Percentiles rank a stretch among this genome's conserved stretches.
phyloP scores from a whole-genome alignment of 306 rosid species.

The Acacia crassicarpa region DNA sequence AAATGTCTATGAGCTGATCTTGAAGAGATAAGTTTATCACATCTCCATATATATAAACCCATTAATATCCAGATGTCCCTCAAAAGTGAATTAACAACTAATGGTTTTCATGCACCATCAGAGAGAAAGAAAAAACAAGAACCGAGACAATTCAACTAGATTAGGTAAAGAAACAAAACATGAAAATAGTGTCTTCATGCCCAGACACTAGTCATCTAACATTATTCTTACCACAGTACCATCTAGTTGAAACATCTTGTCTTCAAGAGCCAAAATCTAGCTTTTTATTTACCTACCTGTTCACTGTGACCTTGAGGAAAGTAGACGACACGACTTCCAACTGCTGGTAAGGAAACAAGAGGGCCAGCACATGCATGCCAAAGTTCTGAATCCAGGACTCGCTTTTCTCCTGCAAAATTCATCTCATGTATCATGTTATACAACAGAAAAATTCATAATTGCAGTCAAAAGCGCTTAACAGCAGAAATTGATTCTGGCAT shows the following conservation, averaged over 20 bases:
- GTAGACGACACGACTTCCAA: constrained; percentile 90
- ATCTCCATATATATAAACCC: background rate
- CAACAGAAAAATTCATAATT: background rate
- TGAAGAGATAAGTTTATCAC: background rate
- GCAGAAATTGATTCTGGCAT: background rate
- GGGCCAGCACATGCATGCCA: constrained; percentile 99
- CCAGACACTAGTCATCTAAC: background rate
- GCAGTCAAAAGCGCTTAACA: background rate
- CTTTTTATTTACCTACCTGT: constrained; percentile 56
- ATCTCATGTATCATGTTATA: background rate
- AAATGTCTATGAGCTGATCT: background rate
- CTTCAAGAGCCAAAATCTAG: background rate
- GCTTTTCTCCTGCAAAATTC: constrained; percentile 17
- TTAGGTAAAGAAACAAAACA: background rate
- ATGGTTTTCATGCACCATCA: background rate
- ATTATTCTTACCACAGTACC: background rate
- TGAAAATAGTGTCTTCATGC: background rate
- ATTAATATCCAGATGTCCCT: background rate
- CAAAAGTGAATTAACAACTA: background rate
- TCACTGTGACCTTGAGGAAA: constrained; percentile 99
- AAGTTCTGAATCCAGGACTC: constrained; percentile 69
- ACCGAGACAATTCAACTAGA: background rate
- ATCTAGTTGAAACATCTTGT: background rate
- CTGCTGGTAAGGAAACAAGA: constrained; percentile 82
- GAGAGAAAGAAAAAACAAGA: background rate